These are phyloP conservation scores for Botryosphaeria dothidea DNA, from an alignment of 2,329 filamentous ascomycete genomes.

Conservation along the genomic window DNA sequence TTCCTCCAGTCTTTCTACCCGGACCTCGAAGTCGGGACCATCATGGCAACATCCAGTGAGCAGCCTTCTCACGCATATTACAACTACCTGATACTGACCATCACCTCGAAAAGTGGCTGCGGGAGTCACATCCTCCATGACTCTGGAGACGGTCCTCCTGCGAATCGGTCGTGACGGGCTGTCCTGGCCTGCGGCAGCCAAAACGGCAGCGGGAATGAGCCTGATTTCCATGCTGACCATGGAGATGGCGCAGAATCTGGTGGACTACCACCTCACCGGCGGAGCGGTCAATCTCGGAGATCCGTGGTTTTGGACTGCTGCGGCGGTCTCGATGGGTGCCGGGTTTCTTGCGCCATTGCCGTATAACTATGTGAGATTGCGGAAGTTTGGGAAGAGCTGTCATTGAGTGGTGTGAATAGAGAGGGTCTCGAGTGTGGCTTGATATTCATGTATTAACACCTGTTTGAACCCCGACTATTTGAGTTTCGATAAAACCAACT, in stretches of 20 bases:
- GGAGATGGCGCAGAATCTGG: conserved; percentile 56
- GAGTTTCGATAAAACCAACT: no score
- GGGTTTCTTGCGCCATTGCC: conserved; percentile 54
- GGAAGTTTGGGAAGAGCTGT: conserved; percentile 52
- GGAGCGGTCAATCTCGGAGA: conserved; percentile 50
- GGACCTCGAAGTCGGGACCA: conserved; percentile 48
- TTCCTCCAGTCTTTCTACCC: conserved; percentile 52
- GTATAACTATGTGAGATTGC: conserved; percentile 54
- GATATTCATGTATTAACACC: no score
- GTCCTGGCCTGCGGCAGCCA: conserved; percentile 48
- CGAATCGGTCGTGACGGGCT: conserved; percentile 51
- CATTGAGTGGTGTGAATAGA: conserved; percentile 34
- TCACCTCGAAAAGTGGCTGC: conserved; percentile 45
- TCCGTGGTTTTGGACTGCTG: conserved; percentile 55
- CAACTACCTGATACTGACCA: background rate
- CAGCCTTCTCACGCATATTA: background rate
- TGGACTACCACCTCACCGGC: conserved; percentile 58
- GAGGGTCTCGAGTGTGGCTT: no score
- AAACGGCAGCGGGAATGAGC: conserved; percentile 60
- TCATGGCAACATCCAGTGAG: conserved; percentile 54
- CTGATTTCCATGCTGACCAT: conserved; percentile 61
- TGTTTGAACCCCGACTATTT: no score
- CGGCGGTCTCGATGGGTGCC: conserved; percentile 45
- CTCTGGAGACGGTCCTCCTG: conserved; percentile 56
- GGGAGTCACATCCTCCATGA: conserved; percentile 54